phyloP scores from a whole-genome alignment of 305 asterid species.

The Solanum hybrid region DNA sequence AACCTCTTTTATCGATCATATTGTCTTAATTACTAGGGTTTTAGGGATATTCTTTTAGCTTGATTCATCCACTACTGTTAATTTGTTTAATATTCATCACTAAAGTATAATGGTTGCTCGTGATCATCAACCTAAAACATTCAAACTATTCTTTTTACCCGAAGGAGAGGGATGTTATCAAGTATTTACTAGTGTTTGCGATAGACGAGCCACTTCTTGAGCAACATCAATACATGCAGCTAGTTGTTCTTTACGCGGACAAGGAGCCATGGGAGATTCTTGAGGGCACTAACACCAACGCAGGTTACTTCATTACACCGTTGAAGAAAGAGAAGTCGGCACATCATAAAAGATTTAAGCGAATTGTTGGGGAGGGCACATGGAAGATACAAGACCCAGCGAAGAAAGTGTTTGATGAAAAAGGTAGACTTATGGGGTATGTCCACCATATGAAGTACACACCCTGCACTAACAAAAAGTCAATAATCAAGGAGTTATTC shows the following conservation, averaged over 20 bases:
- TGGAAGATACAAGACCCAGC: neutral
- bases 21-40: neutral
- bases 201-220: neutral
- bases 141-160: neutral
- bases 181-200: neutral
- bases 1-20: neutral
- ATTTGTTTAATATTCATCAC: neutral
- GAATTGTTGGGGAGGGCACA: neutral
- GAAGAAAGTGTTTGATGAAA: neutral
- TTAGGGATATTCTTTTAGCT: neutral
- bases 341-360: neutral
- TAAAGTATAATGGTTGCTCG: neutral
- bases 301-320: neutral
- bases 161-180: neutral
- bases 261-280: neutral
- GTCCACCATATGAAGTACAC: neutral
- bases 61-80: neutral
- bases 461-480: accelerated
- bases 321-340: neutral
- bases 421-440: neutral
- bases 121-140: neutral
- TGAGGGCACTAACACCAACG: neutral
- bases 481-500: neutral
- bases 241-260: neutral
- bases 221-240: neutral